Evolutionary conservation across 345 rosid species (phyloP).

Genomic region (Euphorbia peplus): DNA sequence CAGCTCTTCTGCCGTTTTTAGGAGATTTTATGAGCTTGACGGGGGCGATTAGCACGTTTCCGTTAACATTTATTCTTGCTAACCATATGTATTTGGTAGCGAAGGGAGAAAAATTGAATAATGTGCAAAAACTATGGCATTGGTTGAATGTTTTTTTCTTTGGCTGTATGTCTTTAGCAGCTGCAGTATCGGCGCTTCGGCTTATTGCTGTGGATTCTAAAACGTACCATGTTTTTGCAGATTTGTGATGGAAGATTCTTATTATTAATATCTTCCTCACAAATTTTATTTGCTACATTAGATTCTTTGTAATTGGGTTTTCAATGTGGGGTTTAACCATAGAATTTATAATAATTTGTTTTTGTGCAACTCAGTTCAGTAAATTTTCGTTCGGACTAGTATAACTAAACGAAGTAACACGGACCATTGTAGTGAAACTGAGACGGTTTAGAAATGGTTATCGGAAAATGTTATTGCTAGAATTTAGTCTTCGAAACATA

Average conservation of each 20-base stretch:
- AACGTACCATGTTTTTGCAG: slow-evolving; percentile 78
- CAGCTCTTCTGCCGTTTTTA: slow-evolving; percentile 81
- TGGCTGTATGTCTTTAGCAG: slow-evolving; percentile 58
- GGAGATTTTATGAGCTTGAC: slow-evolving; percentile 93
- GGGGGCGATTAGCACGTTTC: slow-evolving; percentile 89
- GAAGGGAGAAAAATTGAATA: slow-evolving; percentile 41
- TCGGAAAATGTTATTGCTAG: too few species aligned
- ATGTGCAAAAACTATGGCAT: slow-evolving; percentile 67
- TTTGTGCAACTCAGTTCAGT: not conserved
- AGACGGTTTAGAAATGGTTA: too few species aligned
- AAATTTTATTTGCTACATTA: not conserved
- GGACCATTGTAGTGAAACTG: too few species aligned
- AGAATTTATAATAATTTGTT: slow-evolving; percentile 2
- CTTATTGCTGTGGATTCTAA: slow-evolving; percentile 78
- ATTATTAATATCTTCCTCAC: not conserved
- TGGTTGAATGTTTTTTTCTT: slow-evolving; percentile 77
- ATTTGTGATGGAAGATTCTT: slow-evolving; percentile 31
- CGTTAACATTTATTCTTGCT: slow-evolving; percentile 88
- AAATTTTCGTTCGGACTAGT: not conserved
- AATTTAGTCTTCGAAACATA: too few species aligned
- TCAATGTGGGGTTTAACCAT: not conserved
- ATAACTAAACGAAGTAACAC: not conserved
- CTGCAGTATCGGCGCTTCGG: slow-evolving; percentile 65
- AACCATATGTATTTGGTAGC: slow-evolving; percentile 83
- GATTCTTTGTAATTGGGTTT: slow-evolving; percentile 2